phyloP scores from a whole-genome alignment of 2,329 filamentous ascomycete genomes.

The Sclerotiophoma versabilis region DNA sequence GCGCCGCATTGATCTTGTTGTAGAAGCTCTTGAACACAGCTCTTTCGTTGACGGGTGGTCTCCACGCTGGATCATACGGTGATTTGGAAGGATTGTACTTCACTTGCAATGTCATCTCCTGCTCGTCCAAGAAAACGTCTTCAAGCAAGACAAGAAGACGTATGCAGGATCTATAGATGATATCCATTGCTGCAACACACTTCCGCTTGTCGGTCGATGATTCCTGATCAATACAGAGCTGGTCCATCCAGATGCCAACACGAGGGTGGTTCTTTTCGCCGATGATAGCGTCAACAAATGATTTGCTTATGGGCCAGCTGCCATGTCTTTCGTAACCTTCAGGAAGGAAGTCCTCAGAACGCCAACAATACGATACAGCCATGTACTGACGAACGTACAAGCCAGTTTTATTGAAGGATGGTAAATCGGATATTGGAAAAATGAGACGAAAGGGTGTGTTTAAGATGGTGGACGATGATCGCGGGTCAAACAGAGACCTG shows the following conservation, averaged over 20 bases:
- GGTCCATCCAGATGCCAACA: constrained; percentile 29
- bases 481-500: constrained; percentile 8
- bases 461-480: constrained; percentile 16
- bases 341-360: constrained; percentile 14
- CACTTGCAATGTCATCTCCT: constrained; percentile 7
- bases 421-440: constrained; percentile 10
- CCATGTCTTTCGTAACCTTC: constrained; percentile 14
- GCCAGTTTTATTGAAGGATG: constrained; percentile 17
- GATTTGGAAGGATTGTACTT: background rate
- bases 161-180: constrained; percentile 26
- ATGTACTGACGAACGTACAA: constrained; percentile 25
- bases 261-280: constrained; percentile 20
- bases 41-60: background rate
- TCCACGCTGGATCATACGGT: constrained; percentile 2
- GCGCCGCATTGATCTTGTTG: constrained; percentile 13
- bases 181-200: constrained; percentile 26
- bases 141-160: constrained; percentile 22
- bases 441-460: constrained; percentile 25
- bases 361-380: constrained; percentile 29
- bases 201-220: constrained; percentile 17
- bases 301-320: constrained; percentile 25
- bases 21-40: constrained; percentile 8
- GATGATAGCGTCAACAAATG: constrained; percentile 26
- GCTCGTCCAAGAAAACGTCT: constrained; percentile 19
- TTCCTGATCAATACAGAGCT: constrained; percentile 24